These are phyloP conservation scores for Penicillium sclerotiorum DNA, from an alignment of 2,329 filamentous ascomycete species.

Conservation along the genomic window DNA sequence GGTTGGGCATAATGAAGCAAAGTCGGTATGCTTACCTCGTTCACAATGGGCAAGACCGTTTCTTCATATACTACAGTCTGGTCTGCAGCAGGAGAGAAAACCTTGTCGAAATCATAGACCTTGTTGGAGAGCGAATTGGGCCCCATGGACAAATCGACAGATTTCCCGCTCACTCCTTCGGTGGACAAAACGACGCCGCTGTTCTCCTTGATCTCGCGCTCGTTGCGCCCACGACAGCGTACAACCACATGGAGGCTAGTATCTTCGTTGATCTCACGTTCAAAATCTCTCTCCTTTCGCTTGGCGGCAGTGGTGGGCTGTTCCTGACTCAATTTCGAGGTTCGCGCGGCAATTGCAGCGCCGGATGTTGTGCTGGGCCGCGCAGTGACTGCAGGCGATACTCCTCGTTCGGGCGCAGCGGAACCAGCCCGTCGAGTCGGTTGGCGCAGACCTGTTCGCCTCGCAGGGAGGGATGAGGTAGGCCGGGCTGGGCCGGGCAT, in stretches of 20 bases:
- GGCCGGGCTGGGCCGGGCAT: conserved; percentile 61
- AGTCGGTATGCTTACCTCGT: conserved; percentile 69
- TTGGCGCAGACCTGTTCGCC: conserved; percentile 55
- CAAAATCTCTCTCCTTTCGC: conserved; percentile 85
- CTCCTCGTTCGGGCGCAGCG: conserved; percentile 55
- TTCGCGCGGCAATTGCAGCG: conserved; percentile 42
- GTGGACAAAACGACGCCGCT: conserved; percentile 89
- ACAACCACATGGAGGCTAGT: conserved; percentile 99
- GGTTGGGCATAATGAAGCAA: neutral
- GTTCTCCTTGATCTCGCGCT: conserved; percentile 91
- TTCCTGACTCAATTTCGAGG: conserved; percentile 46
- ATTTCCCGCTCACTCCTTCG: conserved; percentile 83
- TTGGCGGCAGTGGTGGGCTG: conserved; percentile 65
- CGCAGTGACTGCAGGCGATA: conserved; percentile 72
- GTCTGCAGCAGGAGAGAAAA: conserved; percentile 92
- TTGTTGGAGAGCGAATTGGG: conserved; percentile 92
- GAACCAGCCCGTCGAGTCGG: conserved; percentile 57
- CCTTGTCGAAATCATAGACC: conserved; percentile 94
- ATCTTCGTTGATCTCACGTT: conserved; percentile 70
- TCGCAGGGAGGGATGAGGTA: conserved; percentile 50
- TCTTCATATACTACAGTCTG: conserved; percentile 95
- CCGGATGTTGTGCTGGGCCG: conserved; percentile 25
- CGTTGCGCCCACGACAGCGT: conserved; percentile 86
- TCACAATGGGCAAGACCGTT: conserved; percentile 87
- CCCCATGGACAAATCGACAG: conserved; percentile 86